These are phyloP conservation scores for Alternaria hordeiaustralica DNA, from an alignment of 2,329 filamentous ascomycete species.

Conservation along the genomic window DNA sequence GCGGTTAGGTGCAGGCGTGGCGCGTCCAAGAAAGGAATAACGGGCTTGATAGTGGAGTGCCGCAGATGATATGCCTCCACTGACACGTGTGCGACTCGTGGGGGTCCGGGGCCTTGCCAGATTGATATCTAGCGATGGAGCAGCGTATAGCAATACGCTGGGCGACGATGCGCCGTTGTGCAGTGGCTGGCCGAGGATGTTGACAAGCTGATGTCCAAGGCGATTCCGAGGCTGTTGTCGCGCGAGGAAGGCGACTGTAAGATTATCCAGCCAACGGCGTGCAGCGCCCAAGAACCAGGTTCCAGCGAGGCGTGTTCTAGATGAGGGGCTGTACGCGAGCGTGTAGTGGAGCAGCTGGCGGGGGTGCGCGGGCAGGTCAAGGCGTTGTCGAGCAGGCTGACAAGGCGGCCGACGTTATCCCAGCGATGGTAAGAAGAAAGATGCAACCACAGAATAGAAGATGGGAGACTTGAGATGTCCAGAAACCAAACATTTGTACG, in stretches of 20 bases:
- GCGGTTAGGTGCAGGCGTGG: conserved; percentile 17
- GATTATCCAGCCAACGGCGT: neutral
- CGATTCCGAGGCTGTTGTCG: neutral
- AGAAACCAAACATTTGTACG: neutral
- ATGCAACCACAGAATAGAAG: neutral
- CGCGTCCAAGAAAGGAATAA: conserved; percentile 12
- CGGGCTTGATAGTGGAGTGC: conserved; percentile 4
- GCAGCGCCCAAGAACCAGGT: conserved; percentile 18
- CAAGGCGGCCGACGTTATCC: neutral
- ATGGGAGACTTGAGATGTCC: neutral
- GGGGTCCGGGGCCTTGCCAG: neutral
- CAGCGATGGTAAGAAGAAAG: neutral
- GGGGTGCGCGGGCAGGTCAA: conserved; percentile 26
- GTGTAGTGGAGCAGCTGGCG: conserved; percentile 14
- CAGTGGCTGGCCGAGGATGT: neutral
- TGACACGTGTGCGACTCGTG: conserved; percentile 21
- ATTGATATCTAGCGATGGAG: conserved; percentile 7
- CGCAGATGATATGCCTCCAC: conserved; percentile 4
- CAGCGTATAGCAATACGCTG: neutral
- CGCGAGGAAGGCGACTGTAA: neutral
- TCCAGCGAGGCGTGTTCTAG: conserved; percentile 8
- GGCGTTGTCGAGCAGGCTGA: conserved; percentile 16
- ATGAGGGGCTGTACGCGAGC: conserved; percentile 18
- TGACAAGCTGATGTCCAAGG: neutral
- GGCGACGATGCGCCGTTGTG: neutral